A percentile compares a stretch with the other conserved stretches of the same genome.
These are phyloP conservation scores for Aphanocladium album DNA, from an alignment of 2,329 filamentous ascomycete species.

Conservation along the genomic window DNA sequence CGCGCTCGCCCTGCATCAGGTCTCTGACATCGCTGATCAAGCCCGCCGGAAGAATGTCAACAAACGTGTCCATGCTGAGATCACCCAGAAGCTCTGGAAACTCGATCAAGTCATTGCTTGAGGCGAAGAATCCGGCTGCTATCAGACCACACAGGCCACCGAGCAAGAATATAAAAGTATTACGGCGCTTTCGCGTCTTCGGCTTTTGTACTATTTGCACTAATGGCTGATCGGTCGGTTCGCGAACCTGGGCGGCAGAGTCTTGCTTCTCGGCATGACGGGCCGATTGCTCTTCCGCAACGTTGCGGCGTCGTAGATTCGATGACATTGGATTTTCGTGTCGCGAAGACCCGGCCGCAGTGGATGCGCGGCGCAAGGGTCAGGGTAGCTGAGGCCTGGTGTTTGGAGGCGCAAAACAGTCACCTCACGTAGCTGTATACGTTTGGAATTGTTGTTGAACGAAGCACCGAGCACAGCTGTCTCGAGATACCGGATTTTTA, in stretches of 20 bases:
- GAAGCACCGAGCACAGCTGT: background rate
- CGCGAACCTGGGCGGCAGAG: background rate
- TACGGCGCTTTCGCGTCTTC: conserved; percentile 64
- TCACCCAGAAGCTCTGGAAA: conserved; percentile 61
- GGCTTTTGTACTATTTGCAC: conserved; percentile 41
- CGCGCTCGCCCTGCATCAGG: conserved; percentile 79
- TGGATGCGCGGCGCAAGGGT: background rate
- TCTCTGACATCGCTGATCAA: conserved; percentile 83
- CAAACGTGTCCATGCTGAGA: conserved; percentile 75
- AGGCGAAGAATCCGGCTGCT: conserved; percentile 85
- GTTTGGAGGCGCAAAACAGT: background rate
- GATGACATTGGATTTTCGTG: conserved; percentile 1
- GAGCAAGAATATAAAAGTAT: conserved; percentile 77
- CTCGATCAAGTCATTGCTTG: conserved; percentile 83
- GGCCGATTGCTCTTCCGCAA: background rate
- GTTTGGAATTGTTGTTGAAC: background rate
- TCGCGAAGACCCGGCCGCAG: background rate
- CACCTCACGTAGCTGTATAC: background rate
- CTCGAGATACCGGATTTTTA: background rate
- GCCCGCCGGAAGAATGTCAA: conserved; percentile 83
- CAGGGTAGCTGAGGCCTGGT: background rate
- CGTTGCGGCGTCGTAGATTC: conserved; percentile 5
- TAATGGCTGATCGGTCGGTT: conserved; percentile 20
- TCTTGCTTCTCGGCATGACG: background rate
- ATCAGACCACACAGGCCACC: conserved; percentile 87